Percentiles rank a stretch among this genome's conserved stretches.
Conservation (phyloP, 305 asterid species). For the Ilex paraguariensis region DNA sequence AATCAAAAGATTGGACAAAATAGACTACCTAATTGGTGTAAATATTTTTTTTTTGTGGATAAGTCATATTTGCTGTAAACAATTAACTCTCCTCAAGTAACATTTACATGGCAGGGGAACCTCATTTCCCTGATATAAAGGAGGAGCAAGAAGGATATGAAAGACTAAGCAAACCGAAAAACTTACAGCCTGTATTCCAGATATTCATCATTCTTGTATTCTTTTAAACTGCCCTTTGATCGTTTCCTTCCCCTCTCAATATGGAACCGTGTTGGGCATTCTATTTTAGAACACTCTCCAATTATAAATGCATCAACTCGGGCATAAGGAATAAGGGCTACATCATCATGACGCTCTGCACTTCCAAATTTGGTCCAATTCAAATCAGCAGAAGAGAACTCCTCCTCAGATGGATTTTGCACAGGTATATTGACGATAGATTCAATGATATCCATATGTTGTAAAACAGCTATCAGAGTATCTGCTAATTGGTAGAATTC, state of each 20-base stretch:
- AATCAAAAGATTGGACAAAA: no score
- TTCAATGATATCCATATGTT: constrained; percentile 55
- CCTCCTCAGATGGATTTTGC: constrained; percentile 89
- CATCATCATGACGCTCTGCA: constrained; percentile 63
- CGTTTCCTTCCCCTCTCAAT: constrained; percentile 81
- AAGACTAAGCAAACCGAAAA: neutral
- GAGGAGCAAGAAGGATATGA: no score
- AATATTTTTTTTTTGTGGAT: no score
- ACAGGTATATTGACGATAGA: constrained; percentile 51
- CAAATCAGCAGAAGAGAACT: constrained; percentile 76
- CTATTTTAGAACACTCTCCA: constrained; percentile 82
- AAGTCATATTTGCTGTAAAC: no score
- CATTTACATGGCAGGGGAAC: neutral
- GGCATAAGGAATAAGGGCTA: constrained; percentile 78
- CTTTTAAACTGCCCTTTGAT: constrained; percentile 50
- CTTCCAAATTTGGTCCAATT: constrained; percentile 62
- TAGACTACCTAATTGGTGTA: no score
- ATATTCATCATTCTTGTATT: constrained; percentile 67
- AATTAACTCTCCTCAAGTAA: no score
- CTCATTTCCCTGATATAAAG: no score
- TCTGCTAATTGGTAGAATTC: no score
- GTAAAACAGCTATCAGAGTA: neutral
- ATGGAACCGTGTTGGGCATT: constrained; percentile 92
- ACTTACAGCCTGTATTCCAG: constrained; percentile 84
- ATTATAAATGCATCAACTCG: constrained; percentile 86